These are phyloP conservation scores for Boletus subcaerulescens DNA, from an alignment of 768 basidiomycete genomes.

Conservation along the genomic window DNA sequence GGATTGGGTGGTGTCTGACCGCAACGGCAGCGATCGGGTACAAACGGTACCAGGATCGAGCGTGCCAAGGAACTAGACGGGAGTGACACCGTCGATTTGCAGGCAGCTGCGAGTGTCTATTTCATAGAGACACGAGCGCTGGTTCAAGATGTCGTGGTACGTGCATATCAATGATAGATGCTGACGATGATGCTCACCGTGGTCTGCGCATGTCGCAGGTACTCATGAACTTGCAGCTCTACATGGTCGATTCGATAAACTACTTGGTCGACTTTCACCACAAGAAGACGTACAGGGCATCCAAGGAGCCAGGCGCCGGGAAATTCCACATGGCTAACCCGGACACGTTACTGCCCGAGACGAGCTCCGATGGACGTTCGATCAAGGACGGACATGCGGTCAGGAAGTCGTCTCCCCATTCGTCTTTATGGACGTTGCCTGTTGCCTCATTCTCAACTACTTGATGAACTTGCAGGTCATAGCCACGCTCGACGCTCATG, in stretches of 20 bases:
- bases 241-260: slow-evolving; percentile 93
- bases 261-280: slow-evolving; percentile 99
- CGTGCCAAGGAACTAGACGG: slow-evolving; percentile 63
- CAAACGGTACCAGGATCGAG: slow-evolving; percentile 48
- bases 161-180: slow-evolving; percentile 22
- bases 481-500: background rate
- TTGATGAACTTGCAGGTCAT: background rate
- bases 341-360: slow-evolving; percentile 38
- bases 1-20: slow-evolving; percentile 55
- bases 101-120: slow-evolving; percentile 75
- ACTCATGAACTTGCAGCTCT: slow-evolving; percentile 95
- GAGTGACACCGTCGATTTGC: slow-evolving; percentile 54
- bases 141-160: slow-evolving; percentile 88
- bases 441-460: slow-evolving; percentile 84
- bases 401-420: slow-evolving; percentile 76
- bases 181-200: background rate
- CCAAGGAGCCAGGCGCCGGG: slow-evolving; percentile 60
- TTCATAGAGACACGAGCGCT: slow-evolving; percentile 92
- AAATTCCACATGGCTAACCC: slow-evolving; percentile 61
- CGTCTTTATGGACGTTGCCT: slow-evolving; percentile 96
- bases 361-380: slow-evolving; percentile 56
- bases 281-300: slow-evolving; percentile 88
- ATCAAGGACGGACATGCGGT: slow-evolving; percentile 44
- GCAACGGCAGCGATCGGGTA: slow-evolving; percentile 33
- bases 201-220: slow-evolving; percentile 48